A percentile compares a stretch with the other conserved stretches of the same genome.
Evolutionary conservation across 345 rosid genomes (phyloP).

Genomic region (Stellera chamaejasme): DNA sequence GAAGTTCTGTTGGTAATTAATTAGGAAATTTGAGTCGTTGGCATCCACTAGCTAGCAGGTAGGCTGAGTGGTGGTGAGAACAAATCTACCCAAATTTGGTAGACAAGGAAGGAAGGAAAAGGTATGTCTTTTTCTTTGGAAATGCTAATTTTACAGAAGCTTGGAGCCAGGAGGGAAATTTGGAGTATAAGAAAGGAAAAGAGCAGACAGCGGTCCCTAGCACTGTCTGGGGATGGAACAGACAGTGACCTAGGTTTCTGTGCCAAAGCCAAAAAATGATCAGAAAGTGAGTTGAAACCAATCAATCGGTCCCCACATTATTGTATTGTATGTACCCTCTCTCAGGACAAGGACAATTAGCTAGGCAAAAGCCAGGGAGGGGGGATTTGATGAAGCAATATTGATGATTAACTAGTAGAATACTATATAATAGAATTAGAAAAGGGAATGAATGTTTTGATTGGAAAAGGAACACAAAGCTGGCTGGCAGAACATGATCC

Average conservation of each 20-base stretch:
- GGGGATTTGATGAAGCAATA: too few relatives aligned
- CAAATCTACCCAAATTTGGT: conserved; percentile 15
- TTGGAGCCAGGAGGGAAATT: conserved; percentile 2
- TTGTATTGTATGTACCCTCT: conserved; percentile 8
- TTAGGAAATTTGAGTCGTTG: conserved; percentile 32
- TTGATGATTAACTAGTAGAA: conserved; percentile 12
- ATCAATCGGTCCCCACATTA: conserved; percentile 35
- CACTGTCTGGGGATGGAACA: conserved; percentile 48
- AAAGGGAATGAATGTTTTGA: conserved; percentile 16
- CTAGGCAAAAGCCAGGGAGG: conserved; percentile 22
- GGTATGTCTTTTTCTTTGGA: conserved; percentile 21
- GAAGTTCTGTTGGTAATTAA: conserved; percentile 25
- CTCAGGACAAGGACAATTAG: conserved; percentile 17
- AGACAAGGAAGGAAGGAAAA: conserved; percentile 13
- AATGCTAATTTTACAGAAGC: conserved; percentile 9
- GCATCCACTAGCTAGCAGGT: conserved; percentile 44
- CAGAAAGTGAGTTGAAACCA: conserved; percentile 42
- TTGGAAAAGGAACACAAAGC: conserved; percentile 3
- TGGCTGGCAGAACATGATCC: conserved; percentile 3
- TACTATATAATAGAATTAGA: conserved; percentile 12
- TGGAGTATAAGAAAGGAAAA: conserved; percentile 19
- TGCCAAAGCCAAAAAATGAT: conserved; percentile 51
- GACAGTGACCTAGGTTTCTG: conserved; percentile 45
- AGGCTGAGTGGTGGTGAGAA: conserved; percentile 29
- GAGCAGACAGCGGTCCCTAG: conserved; percentile 57